A percentile compares a stretch with the other conserved stretches of the same genome.
Evolutionary conservation across 2,329 filamentous ascomycete genomes (phyloP).

Genomic region (Paraconiothyrium sp.): DNA sequence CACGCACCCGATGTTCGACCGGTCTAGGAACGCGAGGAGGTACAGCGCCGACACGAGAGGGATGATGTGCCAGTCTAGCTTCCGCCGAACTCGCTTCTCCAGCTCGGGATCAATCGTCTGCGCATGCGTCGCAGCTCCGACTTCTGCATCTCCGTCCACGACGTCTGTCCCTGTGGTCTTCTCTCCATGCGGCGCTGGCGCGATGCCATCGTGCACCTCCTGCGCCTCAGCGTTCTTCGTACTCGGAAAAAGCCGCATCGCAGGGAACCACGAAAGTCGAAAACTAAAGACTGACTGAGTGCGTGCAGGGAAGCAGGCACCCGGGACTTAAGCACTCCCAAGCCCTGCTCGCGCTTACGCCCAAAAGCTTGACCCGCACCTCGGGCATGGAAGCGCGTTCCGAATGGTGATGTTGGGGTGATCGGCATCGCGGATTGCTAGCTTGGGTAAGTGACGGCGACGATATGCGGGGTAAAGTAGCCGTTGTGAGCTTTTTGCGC

Average conservation of each 20-base stretch:
- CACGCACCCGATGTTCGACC: slow-evolving; percentile 50
- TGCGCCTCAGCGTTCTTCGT: not conserved
- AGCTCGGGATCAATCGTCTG: slow-evolving; percentile 19
- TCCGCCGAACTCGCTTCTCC: slow-evolving; percentile 39
- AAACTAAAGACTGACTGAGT: too few species aligned
- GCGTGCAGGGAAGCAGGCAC: too few species aligned
- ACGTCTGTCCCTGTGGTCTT: not conserved
- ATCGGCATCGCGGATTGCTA: not conserved
- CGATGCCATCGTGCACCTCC: not conserved
- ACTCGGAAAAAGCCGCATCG: not conserved
- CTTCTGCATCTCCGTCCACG: not conserved
- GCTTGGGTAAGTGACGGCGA: not conserved
- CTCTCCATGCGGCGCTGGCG: not conserved
- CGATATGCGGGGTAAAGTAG: slow-evolving; percentile 11
- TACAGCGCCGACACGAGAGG: slow-evolving; percentile 47
- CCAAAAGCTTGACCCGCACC: slow-evolving; percentile 17
- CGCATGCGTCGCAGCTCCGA: not conserved
- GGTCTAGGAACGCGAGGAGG: slow-evolving; percentile 48
- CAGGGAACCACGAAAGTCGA: not conserved
- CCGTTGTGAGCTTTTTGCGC: not conserved
- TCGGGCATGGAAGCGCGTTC: not conserved
- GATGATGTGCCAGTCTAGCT: slow-evolving; percentile 42
- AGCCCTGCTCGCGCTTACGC: not conserved
- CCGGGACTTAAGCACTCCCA: slow-evolving; percentile 12
- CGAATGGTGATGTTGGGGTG: not conserved